Evolutionary conservation across 257 asterid species (phyloP).

Genomic region (Solanum chaucha): DNA sequence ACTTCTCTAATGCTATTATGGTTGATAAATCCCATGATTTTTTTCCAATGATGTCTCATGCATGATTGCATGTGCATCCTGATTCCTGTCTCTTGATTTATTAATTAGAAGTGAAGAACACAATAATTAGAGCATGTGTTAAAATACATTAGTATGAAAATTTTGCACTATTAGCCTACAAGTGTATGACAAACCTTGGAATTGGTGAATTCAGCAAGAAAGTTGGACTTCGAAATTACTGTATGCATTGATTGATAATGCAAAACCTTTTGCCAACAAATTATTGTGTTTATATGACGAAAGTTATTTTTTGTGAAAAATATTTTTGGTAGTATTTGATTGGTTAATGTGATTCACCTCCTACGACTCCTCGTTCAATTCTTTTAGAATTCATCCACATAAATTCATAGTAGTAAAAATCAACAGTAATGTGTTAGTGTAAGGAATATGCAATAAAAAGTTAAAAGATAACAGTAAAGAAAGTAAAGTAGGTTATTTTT

Average conservation of each 20-base stretch:
- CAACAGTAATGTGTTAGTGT: not conserved
- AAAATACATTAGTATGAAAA: not conserved
- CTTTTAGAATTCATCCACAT: not conserved
- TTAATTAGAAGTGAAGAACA: not conserved
- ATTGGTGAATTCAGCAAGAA: not conserved
- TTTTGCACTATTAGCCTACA: not conserved
- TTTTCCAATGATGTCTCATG: not conserved
- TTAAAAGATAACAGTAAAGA: not conserved
- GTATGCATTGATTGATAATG: not conserved
- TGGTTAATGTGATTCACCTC: not conserved
- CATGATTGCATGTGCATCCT: constrained; percentile 9
- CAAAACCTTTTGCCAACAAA: not conserved
- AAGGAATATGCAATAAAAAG: not conserved
- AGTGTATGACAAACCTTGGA: not conserved
- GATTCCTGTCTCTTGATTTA: not conserved
- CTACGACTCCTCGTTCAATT: not conserved
- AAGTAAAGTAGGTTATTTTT: not conserved
- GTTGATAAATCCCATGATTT: not conserved
- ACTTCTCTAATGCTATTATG: not conserved
- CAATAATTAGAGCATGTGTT: not conserved
- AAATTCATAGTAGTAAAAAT: not conserved
- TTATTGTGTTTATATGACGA: not conserved
- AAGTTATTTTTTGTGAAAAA: not conserved
- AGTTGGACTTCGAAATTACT: not conserved
- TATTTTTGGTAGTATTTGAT: not conserved